A percentile compares a stretch with the other conserved stretches of the same genome.
These are phyloP conservation scores for Phylloporus rhodoxanthus DNA, from an alignment of 768 basidiomycete genomes.

Conservation along the genomic window DNA sequence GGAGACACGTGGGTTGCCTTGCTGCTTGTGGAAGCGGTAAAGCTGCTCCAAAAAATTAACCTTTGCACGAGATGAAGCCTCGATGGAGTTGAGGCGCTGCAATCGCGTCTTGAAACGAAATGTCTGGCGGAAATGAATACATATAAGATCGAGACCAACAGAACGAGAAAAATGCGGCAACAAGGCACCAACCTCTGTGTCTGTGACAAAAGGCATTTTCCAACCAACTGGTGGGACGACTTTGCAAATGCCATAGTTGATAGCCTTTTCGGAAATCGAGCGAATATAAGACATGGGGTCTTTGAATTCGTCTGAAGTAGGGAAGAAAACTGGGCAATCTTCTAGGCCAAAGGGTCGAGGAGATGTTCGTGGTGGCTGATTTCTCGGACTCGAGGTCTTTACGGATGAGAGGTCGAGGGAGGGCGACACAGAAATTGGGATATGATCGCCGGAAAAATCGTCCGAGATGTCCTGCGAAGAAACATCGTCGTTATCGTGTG, in stretches of 20 bases:
- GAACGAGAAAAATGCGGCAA: slow-evolving; percentile 23
- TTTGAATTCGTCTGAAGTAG: slow-evolving; percentile 84
- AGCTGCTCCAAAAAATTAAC: slow-evolving; percentile 96
- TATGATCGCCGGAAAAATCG: slow-evolving; percentile 43
- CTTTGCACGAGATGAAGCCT: slow-evolving; percentile 94
- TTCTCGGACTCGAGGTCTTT: slow-evolving; percentile 56
- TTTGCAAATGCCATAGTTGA: slow-evolving; percentile 88
- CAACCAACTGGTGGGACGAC: slow-evolving; percentile 89
- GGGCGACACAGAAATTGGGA: slow-evolving; percentile 58
- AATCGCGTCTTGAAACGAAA: slow-evolving; percentile 96
- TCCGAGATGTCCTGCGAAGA: slow-evolving; percentile 37
- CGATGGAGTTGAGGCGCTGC: slow-evolving; percentile 92
- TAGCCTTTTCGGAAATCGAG: slow-evolving; percentile 66
- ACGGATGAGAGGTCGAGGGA: slow-evolving; percentile 64
- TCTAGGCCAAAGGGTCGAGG: slow-evolving; percentile 79
- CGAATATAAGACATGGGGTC: slow-evolving; percentile 93
- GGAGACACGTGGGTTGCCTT: slow-evolving; percentile 84
- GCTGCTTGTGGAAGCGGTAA: slow-evolving; percentile 94
- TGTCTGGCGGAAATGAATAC: slow-evolving; percentile 37
- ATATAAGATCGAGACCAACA: slow-evolving; percentile 18
- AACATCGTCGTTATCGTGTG: slow-evolving; percentile 47
- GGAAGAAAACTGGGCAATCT: slow-evolving; percentile 87
- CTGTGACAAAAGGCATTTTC: slow-evolving; percentile 94
- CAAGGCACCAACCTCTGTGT: slow-evolving; percentile 71
- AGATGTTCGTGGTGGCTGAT: slow-evolving; percentile 32